These are phyloP conservation scores for Fraxinus anomala DNA, from an alignment of 257 asterid genomes.

Conservation along the genomic window DNA sequence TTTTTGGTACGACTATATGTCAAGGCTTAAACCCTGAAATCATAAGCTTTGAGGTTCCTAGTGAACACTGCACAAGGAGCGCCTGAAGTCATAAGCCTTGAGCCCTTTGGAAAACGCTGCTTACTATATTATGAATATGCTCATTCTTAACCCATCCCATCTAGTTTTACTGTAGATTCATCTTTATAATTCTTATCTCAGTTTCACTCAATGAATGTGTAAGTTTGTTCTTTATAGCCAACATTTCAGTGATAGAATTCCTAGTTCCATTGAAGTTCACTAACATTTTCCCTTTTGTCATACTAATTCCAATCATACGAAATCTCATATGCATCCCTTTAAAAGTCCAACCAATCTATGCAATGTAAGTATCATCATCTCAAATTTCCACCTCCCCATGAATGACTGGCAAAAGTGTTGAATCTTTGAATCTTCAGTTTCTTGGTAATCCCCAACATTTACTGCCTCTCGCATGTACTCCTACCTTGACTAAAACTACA, in stretches of 20 bases:
- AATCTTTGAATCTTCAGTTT: neutral
- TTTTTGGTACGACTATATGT: neutral
- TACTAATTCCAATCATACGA: neutral
- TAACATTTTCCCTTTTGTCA: neutral
- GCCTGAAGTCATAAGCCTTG: neutral
- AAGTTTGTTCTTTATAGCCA: neutral
- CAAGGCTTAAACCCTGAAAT: neutral
- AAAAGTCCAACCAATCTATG: neutral
- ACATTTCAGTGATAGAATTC: neutral
- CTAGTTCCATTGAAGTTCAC: neutral
- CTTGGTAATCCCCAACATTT: neutral
- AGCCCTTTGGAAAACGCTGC: neutral
- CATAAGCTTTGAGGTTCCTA: neutral
- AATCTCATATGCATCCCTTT: neutral
- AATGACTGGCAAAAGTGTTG: neutral
- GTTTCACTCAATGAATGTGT: neutral
- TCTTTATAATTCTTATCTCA: neutral
- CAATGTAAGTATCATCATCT: neutral
- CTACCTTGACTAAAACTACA: neutral
- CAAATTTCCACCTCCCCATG: neutral
- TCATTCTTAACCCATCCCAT: neutral
- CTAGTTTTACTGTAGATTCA: neutral
- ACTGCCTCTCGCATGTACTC: neutral
- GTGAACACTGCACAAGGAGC: neutral
- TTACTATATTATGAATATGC: neutral